Base-by-base conservation (phyloP, 1,139 yeast species). In the Groenewaldozyma auringiensis region DNA sequence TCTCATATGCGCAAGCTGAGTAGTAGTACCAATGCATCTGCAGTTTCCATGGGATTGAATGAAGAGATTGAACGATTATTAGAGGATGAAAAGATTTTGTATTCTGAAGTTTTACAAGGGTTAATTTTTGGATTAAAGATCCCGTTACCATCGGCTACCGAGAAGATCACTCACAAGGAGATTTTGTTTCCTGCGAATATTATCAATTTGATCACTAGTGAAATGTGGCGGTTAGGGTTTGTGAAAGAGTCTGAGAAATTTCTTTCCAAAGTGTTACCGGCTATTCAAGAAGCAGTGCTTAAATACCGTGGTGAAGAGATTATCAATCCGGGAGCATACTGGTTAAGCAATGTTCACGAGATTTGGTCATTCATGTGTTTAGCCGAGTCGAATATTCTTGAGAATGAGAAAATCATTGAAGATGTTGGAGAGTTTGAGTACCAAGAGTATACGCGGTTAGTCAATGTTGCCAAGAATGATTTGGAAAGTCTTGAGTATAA, bases 181-280 rank as follows among this genome's bases (percentile, higher is more conserved):
- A 95, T 92, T 33, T 74, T 92, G 46, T 92, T 88, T 80, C 99
- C 98, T 37, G 94, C 97, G 1, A 82, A 96, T 70, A 86, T 92
- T 52, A 82, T 92, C 58, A 89, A 92, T 57, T 83, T 94, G 53
- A 83, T 92, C 39, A 75, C 92, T 51, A 83, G 95, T 58, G 98
- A 94, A 65, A 88, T 92, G 98, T 92, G 99, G 99, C 79, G 97
- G 67, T 74, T 89, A 48, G 97, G 98, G 2, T 76, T 88, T 58
- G 88, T 96, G 34, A 82, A 84, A 56, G 96, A 89, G 65, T 81
- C 94, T 60, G 98, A 92, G 69, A 82, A 81, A 49, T 86, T 92
- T 64, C 70, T 92, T 53, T 96, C 96, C 45, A 94, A 85, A 64
- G 94, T 87, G 3, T 75, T 92, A 65, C 81, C 88, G 39, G 83